phyloP scores from a whole-genome alignment of 441 rosid genomes.

The Croton setiger region DNA sequence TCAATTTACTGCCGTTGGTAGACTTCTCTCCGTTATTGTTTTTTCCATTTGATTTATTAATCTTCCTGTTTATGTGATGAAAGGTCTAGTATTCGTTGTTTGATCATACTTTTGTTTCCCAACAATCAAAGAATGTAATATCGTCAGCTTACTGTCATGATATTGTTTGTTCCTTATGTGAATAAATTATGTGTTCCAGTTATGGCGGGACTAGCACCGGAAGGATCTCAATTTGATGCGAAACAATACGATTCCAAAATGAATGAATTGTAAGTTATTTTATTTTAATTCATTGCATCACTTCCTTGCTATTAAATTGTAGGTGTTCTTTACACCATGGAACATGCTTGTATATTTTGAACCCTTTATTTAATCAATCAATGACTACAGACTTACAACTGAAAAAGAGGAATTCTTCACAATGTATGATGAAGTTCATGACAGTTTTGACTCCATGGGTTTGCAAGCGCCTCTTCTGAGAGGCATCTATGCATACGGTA shows the following conservation, averaged over 20 bases:
- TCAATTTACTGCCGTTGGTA: background rate
- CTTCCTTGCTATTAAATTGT: background rate
- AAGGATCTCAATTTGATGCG: slow-evolving; percentile 75
- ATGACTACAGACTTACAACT: slow-evolving; percentile 31
- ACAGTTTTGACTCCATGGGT: slow-evolving; percentile 60
- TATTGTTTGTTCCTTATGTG: background rate
- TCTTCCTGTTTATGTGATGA: background rate
- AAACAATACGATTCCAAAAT: slow-evolving; percentile 67
- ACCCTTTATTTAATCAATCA: background rate
- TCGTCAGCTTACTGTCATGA: too few relatives aligned
- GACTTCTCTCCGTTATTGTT: background rate
- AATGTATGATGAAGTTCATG: slow-evolving; percentile 55
- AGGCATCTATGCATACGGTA: slow-evolving; percentile 58
- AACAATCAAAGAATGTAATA: too few relatives aligned
- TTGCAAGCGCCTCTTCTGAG: slow-evolving; percentile 56
- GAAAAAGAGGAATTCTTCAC: slow-evolving; percentile 58
- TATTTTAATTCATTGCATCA: background rate
- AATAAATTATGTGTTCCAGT: slow-evolving; percentile 28
- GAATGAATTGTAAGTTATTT: slow-evolving; percentile 37
- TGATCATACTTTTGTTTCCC: background rate
- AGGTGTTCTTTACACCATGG: background rate
- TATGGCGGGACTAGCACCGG: slow-evolving; percentile 73
- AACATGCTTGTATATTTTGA: background rate
- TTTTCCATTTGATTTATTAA: background rate
- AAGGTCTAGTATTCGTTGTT: background rate